Evolutionary conservation across 495 filamentous ascomycete genomes (phyloP).

Genomic region (Penicillium subrubescens): DNA sequence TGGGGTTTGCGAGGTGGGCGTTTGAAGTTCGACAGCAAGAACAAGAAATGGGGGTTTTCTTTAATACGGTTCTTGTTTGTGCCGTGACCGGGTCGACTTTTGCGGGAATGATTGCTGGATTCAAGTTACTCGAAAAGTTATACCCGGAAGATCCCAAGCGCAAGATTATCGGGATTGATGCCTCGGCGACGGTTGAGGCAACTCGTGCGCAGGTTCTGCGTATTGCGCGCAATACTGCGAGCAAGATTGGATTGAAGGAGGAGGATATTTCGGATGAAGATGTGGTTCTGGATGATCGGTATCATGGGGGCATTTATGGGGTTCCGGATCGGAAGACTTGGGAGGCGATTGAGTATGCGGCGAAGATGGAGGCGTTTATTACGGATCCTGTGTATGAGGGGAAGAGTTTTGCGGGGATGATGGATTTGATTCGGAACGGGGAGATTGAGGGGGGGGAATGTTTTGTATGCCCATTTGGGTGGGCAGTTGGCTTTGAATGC

Average conservation of each 20-base stretch:
- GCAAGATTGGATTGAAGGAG: conserved; percentile 55
- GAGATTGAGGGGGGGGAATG: conserved; percentile 57
- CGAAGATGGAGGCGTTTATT: conserved; percentile 63
- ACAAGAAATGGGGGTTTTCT: conserved; percentile 55
- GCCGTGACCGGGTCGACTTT: conserved; percentile 65
- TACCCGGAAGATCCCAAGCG: conserved; percentile 40
- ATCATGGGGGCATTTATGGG: conserved; percentile 63
- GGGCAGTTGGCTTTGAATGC: conserved; percentile 65
- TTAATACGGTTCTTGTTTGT: conserved; percentile 63
- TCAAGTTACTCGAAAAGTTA: conserved; percentile 55
- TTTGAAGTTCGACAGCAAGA: conserved; percentile 64
- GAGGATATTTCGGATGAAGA: conserved; percentile 58
- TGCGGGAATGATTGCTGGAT: conserved; percentile 65
- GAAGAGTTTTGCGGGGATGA: conserved; percentile 66
- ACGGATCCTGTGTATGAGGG: conserved; percentile 71
- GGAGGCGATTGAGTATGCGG: conserved; percentile 63
- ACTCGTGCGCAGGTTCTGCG: conserved; percentile 59
- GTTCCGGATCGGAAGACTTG: conserved; percentile 58
- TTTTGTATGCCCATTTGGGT: conserved; percentile 66
- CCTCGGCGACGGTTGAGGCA: conserved; percentile 55
- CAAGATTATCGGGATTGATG: conserved; percentile 63
- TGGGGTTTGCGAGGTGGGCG: conserved; percentile 67
- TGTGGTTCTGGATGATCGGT: conserved; percentile 61
- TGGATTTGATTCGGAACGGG: conserved; percentile 60
- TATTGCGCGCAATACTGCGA: conserved; percentile 60